These are phyloP conservation scores for Hanseniaspora vineae DNA, from an alignment of 805 yeast species.

Conservation along the genomic window DNA sequence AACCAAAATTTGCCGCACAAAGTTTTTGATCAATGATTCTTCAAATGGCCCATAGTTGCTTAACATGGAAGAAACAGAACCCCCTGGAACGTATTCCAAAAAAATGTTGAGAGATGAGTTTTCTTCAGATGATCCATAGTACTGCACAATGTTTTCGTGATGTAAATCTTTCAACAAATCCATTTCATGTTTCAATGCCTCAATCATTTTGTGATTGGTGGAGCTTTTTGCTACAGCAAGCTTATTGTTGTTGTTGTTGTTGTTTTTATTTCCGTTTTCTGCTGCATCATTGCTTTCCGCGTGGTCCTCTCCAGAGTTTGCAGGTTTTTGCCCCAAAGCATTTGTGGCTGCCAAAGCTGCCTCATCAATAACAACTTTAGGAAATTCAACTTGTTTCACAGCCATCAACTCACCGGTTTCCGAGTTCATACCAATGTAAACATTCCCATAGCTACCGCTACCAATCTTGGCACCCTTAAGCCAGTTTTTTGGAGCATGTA, in stretches of 20 bases:
- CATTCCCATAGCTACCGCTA: constrained; percentile 90
- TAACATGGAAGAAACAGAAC: constrained; percentile 58
- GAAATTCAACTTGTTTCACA: constrained; percentile 80
- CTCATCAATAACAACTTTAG: constrained; percentile 14
- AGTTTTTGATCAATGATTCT: constrained; percentile 60
- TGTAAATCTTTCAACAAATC: constrained; percentile 59
- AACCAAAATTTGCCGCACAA: constrained; percentile 60
- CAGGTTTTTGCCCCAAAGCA: neutral
- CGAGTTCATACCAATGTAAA: constrained; percentile 83
- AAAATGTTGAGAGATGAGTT: constrained; percentile 66
- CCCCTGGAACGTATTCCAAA: constrained; percentile 62
- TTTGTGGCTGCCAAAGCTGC: constrained; percentile 1
- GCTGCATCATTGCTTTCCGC: constrained; percentile 8
- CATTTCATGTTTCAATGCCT: constrained; percentile 77
- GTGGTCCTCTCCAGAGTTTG: constrained; percentile 7
- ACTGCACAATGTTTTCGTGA: constrained; percentile 87
- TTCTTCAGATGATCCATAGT: constrained; percentile 77
- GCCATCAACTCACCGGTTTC: constrained; percentile 94
- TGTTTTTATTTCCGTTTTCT: too few species aligned
- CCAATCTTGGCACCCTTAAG: constrained; percentile 88
- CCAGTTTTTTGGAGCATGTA: constrained; percentile 69
- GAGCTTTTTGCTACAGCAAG: constrained; percentile 10
- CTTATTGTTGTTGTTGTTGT: constrained; percentile 7
- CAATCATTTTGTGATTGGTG: constrained; percentile 47
- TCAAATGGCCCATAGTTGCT: constrained; percentile 68